Conservation (phyloP, 768 basidiomycete species). For the Xerocomellus chrysenteron region DNA sequence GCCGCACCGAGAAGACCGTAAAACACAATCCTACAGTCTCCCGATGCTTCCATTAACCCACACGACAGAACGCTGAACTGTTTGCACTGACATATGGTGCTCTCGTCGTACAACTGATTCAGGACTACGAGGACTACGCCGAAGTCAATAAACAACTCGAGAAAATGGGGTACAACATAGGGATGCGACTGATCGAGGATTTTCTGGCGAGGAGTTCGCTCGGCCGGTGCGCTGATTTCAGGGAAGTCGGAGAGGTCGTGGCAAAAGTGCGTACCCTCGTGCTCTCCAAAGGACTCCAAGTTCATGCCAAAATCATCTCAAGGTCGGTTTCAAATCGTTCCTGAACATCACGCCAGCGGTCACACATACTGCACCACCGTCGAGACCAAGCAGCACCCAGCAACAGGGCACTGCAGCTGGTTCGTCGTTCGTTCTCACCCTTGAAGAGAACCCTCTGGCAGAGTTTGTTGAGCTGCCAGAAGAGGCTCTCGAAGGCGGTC, state of each 20-base stretch:
- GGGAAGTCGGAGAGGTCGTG: slow-evolving; percentile 92
- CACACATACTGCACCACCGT: slow-evolving; percentile 60
- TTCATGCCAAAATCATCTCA: background rate
- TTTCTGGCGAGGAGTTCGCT: slow-evolving; percentile 92
- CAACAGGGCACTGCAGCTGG: slow-evolving; percentile 45
- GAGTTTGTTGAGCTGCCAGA: slow-evolving; percentile 98
- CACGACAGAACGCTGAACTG: slow-evolving; percentile 86
- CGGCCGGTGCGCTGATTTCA: slow-evolving; percentile 90
- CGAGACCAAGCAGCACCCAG: slow-evolving; percentile 44
- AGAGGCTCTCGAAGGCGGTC: slow-evolving; percentile 85
- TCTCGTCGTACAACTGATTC: slow-evolving; percentile 95
- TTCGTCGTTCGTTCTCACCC: slow-evolving; percentile 73
- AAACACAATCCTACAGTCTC: slow-evolving; percentile 27
- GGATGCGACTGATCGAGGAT: slow-evolving; percentile 93
- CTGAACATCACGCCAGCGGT: slow-evolving; percentile 87
- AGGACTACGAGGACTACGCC: slow-evolving; percentile 97
- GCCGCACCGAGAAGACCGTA: slow-evolving; percentile 92
- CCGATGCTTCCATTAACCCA: slow-evolving; percentile 15
- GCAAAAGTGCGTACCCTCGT: slow-evolving; percentile 64
- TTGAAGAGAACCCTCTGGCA: slow-evolving; percentile 95
- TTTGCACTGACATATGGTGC: slow-evolving; percentile 97
- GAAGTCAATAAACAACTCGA: slow-evolving; percentile 97
- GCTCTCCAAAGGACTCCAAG: background rate
- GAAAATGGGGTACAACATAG: slow-evolving; percentile 99
- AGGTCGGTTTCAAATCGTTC: slow-evolving; percentile 99